phyloP scores from a whole-genome alignment of 2,329 filamentous ascomycete species.

The Macrophomina phaseolina region DNA sequence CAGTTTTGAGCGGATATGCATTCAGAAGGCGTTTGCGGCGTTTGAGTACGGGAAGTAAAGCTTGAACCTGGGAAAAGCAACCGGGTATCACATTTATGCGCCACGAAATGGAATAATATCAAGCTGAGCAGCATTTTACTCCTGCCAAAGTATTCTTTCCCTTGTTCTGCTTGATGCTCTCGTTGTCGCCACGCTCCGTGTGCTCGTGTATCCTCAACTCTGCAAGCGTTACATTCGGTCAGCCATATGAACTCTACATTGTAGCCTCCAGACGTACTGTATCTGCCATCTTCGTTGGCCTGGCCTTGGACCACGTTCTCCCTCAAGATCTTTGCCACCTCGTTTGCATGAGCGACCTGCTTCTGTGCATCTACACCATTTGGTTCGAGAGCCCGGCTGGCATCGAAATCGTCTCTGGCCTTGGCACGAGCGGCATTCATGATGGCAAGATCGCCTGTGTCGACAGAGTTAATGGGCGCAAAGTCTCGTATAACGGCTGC shows the following conservation, averaged over 20 bases:
- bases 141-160: slow-evolving; percentile 46
- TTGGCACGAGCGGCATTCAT: slow-evolving; percentile 73
- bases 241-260: slow-evolving; percentile 27
- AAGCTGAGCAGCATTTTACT: slow-evolving; percentile 47
- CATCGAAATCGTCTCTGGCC: slow-evolving; percentile 76
- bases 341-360: slow-evolving; percentile 78
- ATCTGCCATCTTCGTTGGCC: slow-evolving; percentile 54
- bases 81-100: slow-evolving; percentile 22
- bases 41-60: slow-evolving; percentile 8
- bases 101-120: slow-evolving; percentile 12
- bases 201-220: slow-evolving; percentile 88
- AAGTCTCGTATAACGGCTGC: not conserved
- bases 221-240: slow-evolving; percentile 45
- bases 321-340: slow-evolving; percentile 78
- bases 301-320: slow-evolving; percentile 88
- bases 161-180: slow-evolving; percentile 75
- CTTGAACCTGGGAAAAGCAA: slow-evolving; percentile 2
- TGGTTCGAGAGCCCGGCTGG: slow-evolving; percentile 65
- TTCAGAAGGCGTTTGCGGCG: slow-evolving; percentile 34
- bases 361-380: slow-evolving; percentile 64
- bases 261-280: slow-evolving; percentile 59
- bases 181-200: slow-evolving; percentile 92
- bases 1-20: not conserved
- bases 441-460: slow-evolving; percentile 70
- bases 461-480: slow-evolving; percentile 4